phyloP scores from a whole-genome alignment of 129 eudicot genomes.

The Mikania micrantha region DNA sequence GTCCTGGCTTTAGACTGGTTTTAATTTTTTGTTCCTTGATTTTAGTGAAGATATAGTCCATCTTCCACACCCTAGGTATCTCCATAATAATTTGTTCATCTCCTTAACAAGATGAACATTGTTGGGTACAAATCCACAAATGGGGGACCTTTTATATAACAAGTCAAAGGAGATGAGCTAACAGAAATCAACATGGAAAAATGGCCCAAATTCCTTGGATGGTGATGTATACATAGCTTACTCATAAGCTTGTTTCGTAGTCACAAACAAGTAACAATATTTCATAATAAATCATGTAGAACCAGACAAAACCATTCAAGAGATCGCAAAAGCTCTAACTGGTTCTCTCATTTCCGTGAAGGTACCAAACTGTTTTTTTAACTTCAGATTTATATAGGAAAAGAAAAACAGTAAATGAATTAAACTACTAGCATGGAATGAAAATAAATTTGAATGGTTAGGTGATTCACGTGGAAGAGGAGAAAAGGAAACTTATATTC shows the following conservation, averaged over 20 bases:
- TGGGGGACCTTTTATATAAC: not conserved
- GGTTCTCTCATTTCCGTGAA: constrained; percentile 77
- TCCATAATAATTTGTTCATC: not conserved
- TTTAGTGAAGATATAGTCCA: not conserved
- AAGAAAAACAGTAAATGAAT: not conserved
- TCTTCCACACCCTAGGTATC: not conserved
- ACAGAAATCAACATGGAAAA: not conserved
- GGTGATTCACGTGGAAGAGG: constrained; percentile 77
- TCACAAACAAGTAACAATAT: not conserved
- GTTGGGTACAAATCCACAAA: too few relatives aligned
- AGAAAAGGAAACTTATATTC: constrained; percentile 56
- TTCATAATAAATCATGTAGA: constrained; percentile 39
- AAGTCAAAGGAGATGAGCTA: not conserved
- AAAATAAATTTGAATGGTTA: constrained; percentile 15
- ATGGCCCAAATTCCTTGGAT: not conserved
- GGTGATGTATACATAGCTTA: not conserved
- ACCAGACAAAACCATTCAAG: constrained; percentile 62
- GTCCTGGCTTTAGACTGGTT: not conserved
- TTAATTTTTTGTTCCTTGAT: not conserved
- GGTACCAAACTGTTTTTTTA: constrained; percentile 38
- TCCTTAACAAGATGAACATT: not conserved
- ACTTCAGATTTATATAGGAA: not conserved
- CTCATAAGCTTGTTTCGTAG: not conserved
- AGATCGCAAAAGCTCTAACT: constrained; percentile 53
- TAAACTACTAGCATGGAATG: not conserved